phyloP scores from a whole-genome alignment of 305 asterid genomes.

The Lippia alba region DNA sequence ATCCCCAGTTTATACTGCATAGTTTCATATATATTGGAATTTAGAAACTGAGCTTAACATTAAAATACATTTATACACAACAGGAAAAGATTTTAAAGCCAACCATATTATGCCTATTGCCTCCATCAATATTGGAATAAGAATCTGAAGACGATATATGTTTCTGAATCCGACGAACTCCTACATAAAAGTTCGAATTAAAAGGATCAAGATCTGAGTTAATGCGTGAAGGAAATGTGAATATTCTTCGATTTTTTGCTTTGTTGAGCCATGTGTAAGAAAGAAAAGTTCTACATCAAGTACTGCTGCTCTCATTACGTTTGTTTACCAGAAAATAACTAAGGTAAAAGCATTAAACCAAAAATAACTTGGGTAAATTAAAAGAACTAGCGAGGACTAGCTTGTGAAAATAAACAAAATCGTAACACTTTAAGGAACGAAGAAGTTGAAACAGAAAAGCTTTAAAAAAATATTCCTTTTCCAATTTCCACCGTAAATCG shows the following conservation, averaged over 20 bases:
- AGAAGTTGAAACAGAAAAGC: background rate
- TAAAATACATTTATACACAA: background rate
- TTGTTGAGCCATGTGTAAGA: background rate
- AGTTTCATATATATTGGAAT: background rate
- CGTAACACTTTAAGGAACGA: slow-evolving; percentile 17
- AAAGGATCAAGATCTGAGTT: slow-evolving; percentile 6
- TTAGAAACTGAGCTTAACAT: slow-evolving; percentile 8
- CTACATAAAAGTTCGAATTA: slow-evolving; percentile 47
- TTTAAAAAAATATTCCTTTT: background rate
- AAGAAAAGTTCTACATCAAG: too few species aligned
- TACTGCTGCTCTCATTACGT: too few species aligned
- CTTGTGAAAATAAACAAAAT: slow-evolving; percentile 16
- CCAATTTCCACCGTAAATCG: background rate
- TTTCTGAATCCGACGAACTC: slow-evolving; percentile 36
- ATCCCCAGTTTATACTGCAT: slow-evolving; percentile 43
- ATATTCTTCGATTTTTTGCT: too few species aligned
- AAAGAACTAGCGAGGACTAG: background rate
- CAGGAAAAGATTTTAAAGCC: slow-evolving; percentile 11
- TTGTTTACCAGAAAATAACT: too few species aligned
- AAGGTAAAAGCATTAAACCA: slow-evolving; percentile 23
- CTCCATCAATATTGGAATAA: slow-evolving; percentile 38
- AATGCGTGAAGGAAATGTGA: background rate
- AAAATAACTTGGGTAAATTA: slow-evolving; percentile 17
- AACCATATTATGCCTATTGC: slow-evolving; percentile 48
- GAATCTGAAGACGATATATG: slow-evolving; percentile 36